A percentile compares a stretch with the other conserved stretches of the same genome.
phyloP scores from a whole-genome alignment of 106 monocot species.

The Acorus gramineus region DNA sequence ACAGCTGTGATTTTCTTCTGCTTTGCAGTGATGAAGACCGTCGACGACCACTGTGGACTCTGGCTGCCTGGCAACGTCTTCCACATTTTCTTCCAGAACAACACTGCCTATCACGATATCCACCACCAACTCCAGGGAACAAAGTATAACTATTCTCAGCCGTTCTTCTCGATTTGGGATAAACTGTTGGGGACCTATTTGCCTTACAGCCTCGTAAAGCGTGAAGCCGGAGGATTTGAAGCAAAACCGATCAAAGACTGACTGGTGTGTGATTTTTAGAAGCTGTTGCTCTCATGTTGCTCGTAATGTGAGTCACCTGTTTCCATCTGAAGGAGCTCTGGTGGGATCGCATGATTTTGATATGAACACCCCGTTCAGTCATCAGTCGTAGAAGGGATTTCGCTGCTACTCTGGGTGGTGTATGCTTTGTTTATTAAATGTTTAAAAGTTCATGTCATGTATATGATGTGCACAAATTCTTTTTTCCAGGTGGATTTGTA shows the following conservation, averaged over 20 bases:
- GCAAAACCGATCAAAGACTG: slow-evolving; percentile 35
- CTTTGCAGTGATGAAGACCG: slow-evolving; percentile 43
- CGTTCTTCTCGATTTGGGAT: slow-evolving; percentile 55
- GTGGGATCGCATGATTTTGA: no score
- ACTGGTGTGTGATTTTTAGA: no score
- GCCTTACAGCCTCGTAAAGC: slow-evolving; percentile 25
- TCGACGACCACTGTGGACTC: slow-evolving; percentile 57
- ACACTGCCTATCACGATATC: slow-evolving; percentile 59
- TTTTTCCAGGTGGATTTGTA: no score
- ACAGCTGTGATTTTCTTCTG: slow-evolving; percentile 53
- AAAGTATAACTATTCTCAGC: slow-evolving; percentile 54
- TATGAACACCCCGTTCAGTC: no score
- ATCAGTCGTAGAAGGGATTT: no score
- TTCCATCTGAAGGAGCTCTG: no score
- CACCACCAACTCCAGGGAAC: slow-evolving; percentile 59
- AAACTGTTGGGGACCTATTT: slow-evolving; percentile 47
- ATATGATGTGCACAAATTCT: no score
- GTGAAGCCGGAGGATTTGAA: slow-evolving; percentile 43
- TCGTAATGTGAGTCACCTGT: no score
- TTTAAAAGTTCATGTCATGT: no score
- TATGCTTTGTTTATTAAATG: no score
- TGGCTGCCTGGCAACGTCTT: slow-evolving; percentile 40
- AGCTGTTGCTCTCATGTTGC: no score
- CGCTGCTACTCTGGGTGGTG: no score
- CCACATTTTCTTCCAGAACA: slow-evolving; percentile 44